A percentile compares a stretch with the other conserved stretches of the same genome.
Evolutionary conservation across 768 basidiomycete species (phyloP).

Genomic region (Austroboletus festivus): DNA sequence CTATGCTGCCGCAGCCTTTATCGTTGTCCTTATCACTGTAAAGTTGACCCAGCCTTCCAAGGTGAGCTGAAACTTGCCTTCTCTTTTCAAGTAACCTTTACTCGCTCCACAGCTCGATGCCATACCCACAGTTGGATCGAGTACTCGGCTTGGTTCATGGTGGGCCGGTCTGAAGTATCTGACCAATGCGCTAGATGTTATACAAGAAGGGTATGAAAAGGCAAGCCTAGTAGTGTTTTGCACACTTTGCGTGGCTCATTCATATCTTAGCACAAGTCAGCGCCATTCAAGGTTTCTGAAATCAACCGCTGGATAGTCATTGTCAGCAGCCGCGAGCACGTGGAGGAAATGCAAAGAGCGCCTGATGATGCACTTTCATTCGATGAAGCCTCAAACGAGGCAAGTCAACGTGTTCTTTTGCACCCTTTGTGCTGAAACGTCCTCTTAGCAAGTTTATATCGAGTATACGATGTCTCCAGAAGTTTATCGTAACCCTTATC

Average conservation of each 20-base stretch:
- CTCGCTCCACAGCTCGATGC: not conserved
- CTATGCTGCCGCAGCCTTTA: no score
- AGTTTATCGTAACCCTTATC: not conserved
- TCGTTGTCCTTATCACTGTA: no score
- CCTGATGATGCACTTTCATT: conserved; percentile 39
- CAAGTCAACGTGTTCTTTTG: conserved; percentile 13
- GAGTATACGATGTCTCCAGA: conserved; percentile 36
- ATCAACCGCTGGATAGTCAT: conserved; percentile 6
- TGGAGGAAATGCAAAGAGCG: conserved; percentile 41
- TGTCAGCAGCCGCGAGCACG: conserved; percentile 21
- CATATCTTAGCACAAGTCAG: conserved; percentile 21
- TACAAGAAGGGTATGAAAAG: conserved; percentile 32
- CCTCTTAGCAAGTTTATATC: conserved; percentile 33
- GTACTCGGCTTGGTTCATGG: conserved; percentile 27
- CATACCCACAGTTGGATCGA: conserved; percentile 23
- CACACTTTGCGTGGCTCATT: not conserved
- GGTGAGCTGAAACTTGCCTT: no score
- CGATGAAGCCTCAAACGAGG: conserved; percentile 30
- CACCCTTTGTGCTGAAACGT: not conserved
- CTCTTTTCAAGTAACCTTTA: no score
- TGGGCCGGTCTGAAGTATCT: conserved; percentile 16
- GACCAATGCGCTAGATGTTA: conserved; percentile 14
- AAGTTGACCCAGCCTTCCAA: no score
- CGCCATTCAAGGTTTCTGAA: conserved; percentile 30
- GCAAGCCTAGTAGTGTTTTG: conserved; percentile 13